phyloP scores from a whole-genome alignment of 139 green algal species.

The Auxenochlorella pyrenoidosa region DNA sequence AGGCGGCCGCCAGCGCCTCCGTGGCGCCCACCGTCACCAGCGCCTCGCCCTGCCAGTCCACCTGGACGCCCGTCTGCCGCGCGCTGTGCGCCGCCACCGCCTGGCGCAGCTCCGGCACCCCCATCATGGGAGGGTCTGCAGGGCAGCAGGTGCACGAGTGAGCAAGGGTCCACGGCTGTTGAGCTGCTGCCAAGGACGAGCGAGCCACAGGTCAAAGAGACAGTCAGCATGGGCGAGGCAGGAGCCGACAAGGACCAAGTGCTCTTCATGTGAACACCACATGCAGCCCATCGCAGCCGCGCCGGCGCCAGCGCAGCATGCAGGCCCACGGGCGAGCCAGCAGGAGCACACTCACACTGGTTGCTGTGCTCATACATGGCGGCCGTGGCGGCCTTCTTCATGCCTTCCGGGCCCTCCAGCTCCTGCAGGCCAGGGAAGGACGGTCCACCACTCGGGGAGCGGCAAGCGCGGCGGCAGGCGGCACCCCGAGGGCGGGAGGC shows the following conservation, averaged over 20 bases:
- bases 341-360: conserved; percentile 12
- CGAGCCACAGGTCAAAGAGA: no score
- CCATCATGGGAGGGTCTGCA: conserved; percentile 69
- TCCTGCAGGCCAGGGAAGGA: conserved; percentile 23
- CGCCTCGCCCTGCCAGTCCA: conserved; percentile 70
- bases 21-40: conserved; percentile 84
- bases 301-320: not conserved
- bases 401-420: conserved; percentile 72
- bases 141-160: not conserved
- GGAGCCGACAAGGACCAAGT: no score
- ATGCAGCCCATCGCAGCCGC: no score
- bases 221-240: no score
- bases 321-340: not conserved
- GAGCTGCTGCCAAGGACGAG: no score
- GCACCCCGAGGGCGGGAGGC: no score
- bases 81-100: conserved; percentile 75
- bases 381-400: conserved; percentile 62
- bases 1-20: conserved; percentile 77
- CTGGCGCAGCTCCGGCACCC: conserved; percentile 74
- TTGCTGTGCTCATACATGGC: conserved; percentile 18
- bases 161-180: no score
- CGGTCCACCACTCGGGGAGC: no score
- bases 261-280: no score
- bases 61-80: conserved; percentile 37
- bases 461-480: no score